Evolutionary conservation across 2,329 filamentous ascomycete species (phyloP), one percentile per base, ranked within the genome.

Genomic region (Colletotrichum euphorbiae): DNA sequence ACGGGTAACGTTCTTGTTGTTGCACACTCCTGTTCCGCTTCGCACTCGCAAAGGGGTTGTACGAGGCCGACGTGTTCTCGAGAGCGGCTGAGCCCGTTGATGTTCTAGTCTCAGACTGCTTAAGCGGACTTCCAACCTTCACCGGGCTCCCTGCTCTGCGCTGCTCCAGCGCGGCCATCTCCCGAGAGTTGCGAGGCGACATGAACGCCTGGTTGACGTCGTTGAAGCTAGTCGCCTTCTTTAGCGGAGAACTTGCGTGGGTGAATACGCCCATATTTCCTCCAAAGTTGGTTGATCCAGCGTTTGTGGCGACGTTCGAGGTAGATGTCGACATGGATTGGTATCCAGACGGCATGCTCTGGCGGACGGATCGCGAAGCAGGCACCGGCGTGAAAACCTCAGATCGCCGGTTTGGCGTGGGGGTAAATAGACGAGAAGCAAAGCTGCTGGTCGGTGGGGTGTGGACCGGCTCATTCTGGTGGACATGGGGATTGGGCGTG

Each of bases 211-310:
- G 75, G 72, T 83, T 81, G 48, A 89, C 82, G 64, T 92, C 78
- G 79, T 88, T 79, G 81, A 93, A 73, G 83, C 89, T 89, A 13
- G 82, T 82, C 2, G 92, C 85, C 77, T 97, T 97, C 74, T 93
- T 91, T 12, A 98, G 79, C 0, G 95, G 95, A 11, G 93, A 97
- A 45, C 90, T 91, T 6, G 90, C 89, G 77, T 97, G 93, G 6
- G 87, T 91, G 77, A 90, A 94, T 1, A 97, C 85, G 13, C 94
- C 94, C 56, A 97, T 82, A 75, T 87, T 95, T 2, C 94, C 93
- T 15, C 93, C 93, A 75, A 81, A 82, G 67, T 74, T 77, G 4
- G 73, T 61, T 4, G 61, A 36, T 7, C 70, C 76, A 1, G 75
- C 65, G 55, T 71, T 72, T 5, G 73, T 71, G 15, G 71, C 43